phyloP scores from a whole-genome alignment of 768 basidiomycete genomes.

The Trametes punicea region DNA sequence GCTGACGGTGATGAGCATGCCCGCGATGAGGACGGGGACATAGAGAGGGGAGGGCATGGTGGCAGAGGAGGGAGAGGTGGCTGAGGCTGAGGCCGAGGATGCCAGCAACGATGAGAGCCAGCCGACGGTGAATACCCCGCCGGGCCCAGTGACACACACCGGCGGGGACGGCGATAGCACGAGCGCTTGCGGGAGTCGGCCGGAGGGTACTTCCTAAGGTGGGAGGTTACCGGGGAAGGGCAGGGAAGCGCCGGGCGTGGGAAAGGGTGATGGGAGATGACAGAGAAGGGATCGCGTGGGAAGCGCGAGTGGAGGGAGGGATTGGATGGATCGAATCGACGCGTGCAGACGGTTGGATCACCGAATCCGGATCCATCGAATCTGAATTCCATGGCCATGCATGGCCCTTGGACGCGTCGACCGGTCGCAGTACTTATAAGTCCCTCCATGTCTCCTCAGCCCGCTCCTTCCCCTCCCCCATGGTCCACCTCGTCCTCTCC shows the following conservation, averaged over 20 bases:
- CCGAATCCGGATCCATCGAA: slow-evolving; percentile 11
- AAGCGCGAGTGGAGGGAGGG: neutral
- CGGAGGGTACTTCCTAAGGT: neutral
- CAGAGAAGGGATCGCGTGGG: neutral
- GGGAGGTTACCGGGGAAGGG: neutral
- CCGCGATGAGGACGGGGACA: slow-evolving; percentile 77
- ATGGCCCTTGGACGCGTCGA: slow-evolving; percentile 33
- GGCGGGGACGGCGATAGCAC: too few relatives aligned
- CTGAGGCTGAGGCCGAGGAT: slow-evolving; percentile 9
- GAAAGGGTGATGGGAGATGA: too few relatives aligned
- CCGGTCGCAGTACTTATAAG: slow-evolving; percentile 64
- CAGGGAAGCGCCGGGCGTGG: neutral
- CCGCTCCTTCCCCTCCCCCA: slow-evolving; percentile 31
- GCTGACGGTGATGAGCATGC: slow-evolving; percentile 87
- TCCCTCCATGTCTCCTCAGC: slow-evolving; percentile 20
- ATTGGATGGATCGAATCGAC: neutral
- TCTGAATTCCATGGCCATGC: slow-evolving; percentile 5
- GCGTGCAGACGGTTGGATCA: slow-evolving; percentile 11
- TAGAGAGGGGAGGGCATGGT: slow-evolving; percentile 66
- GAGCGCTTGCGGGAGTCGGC: too few relatives aligned
- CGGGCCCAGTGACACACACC: too few relatives aligned
- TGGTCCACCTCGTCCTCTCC: slow-evolving; percentile 73
- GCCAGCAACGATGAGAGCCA: neutral
- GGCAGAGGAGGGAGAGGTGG: slow-evolving; percentile 11
- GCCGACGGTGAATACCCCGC: too few relatives aligned